phyloP scores from a whole-genome alignment of 2,329 filamentous ascomycete species.

The Sporothrix variecibatus region DNA sequence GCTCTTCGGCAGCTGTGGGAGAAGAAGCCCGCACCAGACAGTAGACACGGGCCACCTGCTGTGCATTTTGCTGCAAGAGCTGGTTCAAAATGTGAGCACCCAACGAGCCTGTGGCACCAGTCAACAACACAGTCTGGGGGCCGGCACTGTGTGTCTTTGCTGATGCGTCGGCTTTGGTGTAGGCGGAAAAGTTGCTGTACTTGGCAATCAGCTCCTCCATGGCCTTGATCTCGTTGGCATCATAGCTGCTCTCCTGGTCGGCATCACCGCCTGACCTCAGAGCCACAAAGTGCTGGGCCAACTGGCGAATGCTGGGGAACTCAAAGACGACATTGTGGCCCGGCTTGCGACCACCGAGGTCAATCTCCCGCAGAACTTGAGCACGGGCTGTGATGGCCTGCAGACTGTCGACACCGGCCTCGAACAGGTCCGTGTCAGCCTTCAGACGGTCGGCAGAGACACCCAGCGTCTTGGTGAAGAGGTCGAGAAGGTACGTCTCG shows the following conservation, averaged over 20 bases:
- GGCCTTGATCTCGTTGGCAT: constrained; percentile 44
- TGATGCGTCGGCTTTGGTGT: not conserved
- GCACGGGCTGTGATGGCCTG: constrained; percentile 59
- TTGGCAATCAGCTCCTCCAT: constrained; percentile 32
- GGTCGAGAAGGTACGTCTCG: constrained; percentile 39
- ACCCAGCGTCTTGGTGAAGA: constrained; percentile 31
- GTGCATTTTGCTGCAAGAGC: constrained; percentile 52
- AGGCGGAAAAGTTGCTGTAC: constrained; percentile 21
- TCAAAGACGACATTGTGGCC: constrained; percentile 63
- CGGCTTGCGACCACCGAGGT: constrained; percentile 49
- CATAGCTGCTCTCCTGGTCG: constrained; percentile 35
- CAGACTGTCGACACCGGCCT: constrained; percentile 58
- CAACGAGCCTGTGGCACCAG: constrained; percentile 64
- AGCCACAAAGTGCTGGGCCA: constrained; percentile 48
- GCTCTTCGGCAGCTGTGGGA: constrained; percentile 31
- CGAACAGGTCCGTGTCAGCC: constrained; percentile 59
- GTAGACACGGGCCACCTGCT: constrained; percentile 56
- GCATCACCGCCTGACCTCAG: constrained; percentile 43
- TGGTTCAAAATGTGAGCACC: constrained; percentile 62
- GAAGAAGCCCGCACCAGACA: constrained; percentile 52
- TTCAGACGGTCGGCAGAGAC: not conserved
- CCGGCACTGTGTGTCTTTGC: not conserved
- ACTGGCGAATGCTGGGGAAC: constrained; percentile 49
- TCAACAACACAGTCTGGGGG: constrained; percentile 12
- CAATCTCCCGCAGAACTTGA: constrained; percentile 52